Evolutionary conservation across 2,329 filamentous ascomycete species (phyloP).

Genomic region (Cladosporium sp.): DNA sequence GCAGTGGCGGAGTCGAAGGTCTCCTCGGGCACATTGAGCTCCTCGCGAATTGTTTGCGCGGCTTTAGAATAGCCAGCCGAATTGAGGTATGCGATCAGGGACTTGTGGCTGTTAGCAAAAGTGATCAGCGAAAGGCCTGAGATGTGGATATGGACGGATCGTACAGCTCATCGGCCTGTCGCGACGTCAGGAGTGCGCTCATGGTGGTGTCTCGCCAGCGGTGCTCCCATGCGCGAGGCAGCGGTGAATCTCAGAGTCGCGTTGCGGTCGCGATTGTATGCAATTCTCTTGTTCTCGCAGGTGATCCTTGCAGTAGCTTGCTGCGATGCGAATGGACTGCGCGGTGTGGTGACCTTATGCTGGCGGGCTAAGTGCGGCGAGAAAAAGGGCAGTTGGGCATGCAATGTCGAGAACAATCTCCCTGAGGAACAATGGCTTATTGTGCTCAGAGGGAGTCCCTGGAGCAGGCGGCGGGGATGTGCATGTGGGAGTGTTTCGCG

Average conservation of each 20-base stretch:
- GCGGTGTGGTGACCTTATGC: not conserved
- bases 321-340: not conserved
- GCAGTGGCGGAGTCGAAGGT: conserved; percentile 73
- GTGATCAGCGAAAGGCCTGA: conserved; percentile 26
- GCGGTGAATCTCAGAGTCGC: too few relatives aligned
- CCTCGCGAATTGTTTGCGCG: conserved; percentile 68
- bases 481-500: not conserved
- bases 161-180: conserved; percentile 86
- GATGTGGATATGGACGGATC: conserved; percentile 34
- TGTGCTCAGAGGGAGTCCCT: not conserved
- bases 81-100: conserved; percentile 82
- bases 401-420: not conserved
- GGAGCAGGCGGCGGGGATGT: not conserved
- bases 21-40: conserved; percentile 64
- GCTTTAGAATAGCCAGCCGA: conserved; percentile 67
- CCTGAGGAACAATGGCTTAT: not conserved
- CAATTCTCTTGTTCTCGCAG: not conserved
- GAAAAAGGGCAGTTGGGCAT: not conserved
- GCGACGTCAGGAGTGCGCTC: conserved; percentile 70
- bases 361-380: not conserved
- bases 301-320: not conserved
- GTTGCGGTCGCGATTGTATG: too few relatives aligned
- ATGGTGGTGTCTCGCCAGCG: conserved; percentile 44
- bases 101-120: conserved; percentile 68
- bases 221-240: conserved; percentile 5